Evolutionary conservation across 164 flowering plant species (phyloP).

Genomic region (Berberis vulgaris): DNA sequence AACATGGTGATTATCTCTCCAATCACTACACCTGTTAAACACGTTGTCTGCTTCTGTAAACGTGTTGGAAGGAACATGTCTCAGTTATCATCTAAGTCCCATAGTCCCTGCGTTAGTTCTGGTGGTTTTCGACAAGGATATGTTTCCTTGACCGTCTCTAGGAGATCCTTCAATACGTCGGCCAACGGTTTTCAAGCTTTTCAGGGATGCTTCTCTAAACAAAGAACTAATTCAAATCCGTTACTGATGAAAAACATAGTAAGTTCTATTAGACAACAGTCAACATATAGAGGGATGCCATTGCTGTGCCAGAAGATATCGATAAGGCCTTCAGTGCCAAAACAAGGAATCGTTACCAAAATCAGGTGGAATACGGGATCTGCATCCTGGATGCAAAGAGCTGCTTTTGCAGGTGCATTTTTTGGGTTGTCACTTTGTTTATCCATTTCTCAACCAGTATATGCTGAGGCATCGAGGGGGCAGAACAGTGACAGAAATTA

Average conservation of each 20-base stretch:
- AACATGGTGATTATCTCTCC: slow-evolving; percentile 39
- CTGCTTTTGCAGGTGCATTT: slow-evolving; percentile 13
- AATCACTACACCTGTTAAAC: slow-evolving; percentile 29
- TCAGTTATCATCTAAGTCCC: slow-evolving; percentile 23
- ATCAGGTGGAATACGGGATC: slow-evolving; percentile 32
- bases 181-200: slow-evolving; percentile 15
- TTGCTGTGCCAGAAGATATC: slow-evolving; percentile 23
- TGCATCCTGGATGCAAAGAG: slow-evolving; percentile 28
- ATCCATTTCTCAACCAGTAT: slow-evolving; percentile 41
- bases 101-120: slow-evolving; percentile 18
- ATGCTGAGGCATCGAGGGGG: slow-evolving; percentile 43
- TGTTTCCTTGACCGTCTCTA: slow-evolving; percentile 18
- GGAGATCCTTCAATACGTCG: slow-evolving; percentile 20
- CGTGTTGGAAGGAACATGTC: slow-evolving; percentile 21
- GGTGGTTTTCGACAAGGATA: slow-evolving; percentile 17
- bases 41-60: slow-evolving; percentile 20
- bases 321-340: slow-evolving; percentile 32
- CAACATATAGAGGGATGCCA: slow-evolving; percentile 28
- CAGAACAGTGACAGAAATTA: slow-evolving; percentile 22
- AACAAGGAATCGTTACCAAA: slow-evolving; percentile 27
- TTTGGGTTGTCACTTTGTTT: slow-evolving; percentile 48
- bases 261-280: slow-evolving; percentile 12
- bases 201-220: slow-evolving; percentile 23
- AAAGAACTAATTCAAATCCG: slow-evolving; percentile 13
- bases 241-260: slow-evolving; percentile 19